Evolutionary conservation across 2,329 filamentous ascomycete species (phyloP).

Genomic region (Xylaria multiplex): DNA sequence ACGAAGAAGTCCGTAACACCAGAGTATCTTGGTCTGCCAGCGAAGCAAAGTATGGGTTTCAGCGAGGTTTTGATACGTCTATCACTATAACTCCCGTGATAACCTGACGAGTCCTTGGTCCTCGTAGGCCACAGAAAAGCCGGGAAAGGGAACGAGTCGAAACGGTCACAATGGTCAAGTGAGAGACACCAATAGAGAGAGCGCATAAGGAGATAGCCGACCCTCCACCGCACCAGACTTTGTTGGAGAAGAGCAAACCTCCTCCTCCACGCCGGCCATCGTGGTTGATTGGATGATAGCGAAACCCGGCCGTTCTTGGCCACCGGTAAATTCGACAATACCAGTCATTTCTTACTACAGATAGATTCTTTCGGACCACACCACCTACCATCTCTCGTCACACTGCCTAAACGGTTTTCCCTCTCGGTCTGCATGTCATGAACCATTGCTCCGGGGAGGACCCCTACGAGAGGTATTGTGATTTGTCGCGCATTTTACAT

Average conservation of each 20-base stretch:
- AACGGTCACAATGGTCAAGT: conserved; percentile 24
- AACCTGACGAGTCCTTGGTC: background rate
- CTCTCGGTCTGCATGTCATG: conserved; percentile 9
- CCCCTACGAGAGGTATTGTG: background rate
- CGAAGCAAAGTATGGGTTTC: background rate
- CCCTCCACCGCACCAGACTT: conserved; percentile 5
- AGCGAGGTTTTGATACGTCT: conserved; percentile 1
- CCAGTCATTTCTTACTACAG: conserved; percentile 21
- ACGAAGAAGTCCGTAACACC: background rate
- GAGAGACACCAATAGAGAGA: conserved; percentile 18
- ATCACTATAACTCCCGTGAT: conserved; percentile 8
- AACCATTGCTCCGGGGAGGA: background rate
- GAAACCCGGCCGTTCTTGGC: conserved; percentile 26
- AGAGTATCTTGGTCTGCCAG: background rate
- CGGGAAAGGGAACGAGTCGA: conserved; percentile 12
- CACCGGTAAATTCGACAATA: conserved; percentile 21
- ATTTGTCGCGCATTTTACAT: background rate
- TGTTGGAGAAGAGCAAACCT: conserved; percentile 3
- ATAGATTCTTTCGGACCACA: conserved; percentile 13
- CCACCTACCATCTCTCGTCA: conserved; percentile 17
- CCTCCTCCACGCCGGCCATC: conserved; percentile 6
- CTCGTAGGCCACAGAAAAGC: conserved; percentile 6
- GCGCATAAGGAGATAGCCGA: conserved; percentile 19
- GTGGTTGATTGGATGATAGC: conserved; percentile 24
- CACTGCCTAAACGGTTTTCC: conserved; percentile 14